phyloP scores from a whole-genome alignment of 345 rosid genomes.

The Citropsis articulata region DNA sequence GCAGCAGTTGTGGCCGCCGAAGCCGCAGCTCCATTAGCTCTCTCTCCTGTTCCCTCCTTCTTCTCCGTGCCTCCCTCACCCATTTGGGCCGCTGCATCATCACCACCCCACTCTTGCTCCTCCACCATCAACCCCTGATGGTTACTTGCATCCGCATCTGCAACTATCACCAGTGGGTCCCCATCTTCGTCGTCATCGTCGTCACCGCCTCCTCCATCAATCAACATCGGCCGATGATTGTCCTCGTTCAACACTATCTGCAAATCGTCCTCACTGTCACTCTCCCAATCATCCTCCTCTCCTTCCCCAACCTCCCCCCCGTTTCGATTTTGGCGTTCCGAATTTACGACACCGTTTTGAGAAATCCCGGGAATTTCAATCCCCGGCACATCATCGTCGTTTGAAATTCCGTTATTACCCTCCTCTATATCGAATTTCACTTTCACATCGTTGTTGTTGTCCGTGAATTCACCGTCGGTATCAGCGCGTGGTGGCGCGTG shows the following conservation, averaged over 20 bases:
- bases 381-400: slow-evolving; percentile 20
- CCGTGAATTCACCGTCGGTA: slow-evolving; percentile 26
- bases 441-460: slow-evolving; percentile 18
- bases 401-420: slow-evolving; percentile 30
- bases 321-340: neutral
- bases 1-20: slow-evolving; percentile 16
- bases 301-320: slow-evolving; percentile 18
- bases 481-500: slow-evolving; percentile 10
- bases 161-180: slow-evolving; percentile 70
- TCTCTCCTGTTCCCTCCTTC: slow-evolving; percentile 39
- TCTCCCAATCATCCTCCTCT: slow-evolving; percentile 71
- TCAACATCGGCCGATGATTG: slow-evolving; percentile 45
- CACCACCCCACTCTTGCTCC: slow-evolving; percentile 79
- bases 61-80: slow-evolving; percentile 55
- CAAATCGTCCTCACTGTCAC: slow-evolving; percentile 97
- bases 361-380: slow-evolving; percentile 60
- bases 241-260: slow-evolving; percentile 88
- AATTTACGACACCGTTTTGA: neutral
- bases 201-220: slow-evolving; percentile 45
- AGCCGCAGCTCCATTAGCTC: slow-evolving; percentile 27
- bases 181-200: slow-evolving; percentile 74
- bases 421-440: slow-evolving; percentile 87
- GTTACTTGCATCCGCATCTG: slow-evolving; percentile 47
- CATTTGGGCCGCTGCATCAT: slow-evolving; percentile 50
- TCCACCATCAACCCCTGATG: slow-evolving; percentile 35